Evolutionary conservation across 257 asterid genomes (phyloP).

Genomic region (Asclepias syriaca): DNA sequence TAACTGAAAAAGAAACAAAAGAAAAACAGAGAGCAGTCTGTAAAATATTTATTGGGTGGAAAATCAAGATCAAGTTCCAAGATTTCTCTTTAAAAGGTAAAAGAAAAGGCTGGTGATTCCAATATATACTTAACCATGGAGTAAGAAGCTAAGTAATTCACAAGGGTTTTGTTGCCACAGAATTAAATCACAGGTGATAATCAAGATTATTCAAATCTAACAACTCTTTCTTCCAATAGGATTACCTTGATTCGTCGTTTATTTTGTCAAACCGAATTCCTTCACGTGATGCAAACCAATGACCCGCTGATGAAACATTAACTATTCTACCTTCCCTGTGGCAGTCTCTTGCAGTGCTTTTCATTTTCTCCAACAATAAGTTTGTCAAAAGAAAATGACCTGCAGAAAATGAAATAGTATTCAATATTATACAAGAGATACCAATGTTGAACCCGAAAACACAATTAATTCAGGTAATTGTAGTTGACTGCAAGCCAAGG

Average conservation of each 20-base stretch:
- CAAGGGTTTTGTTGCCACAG: not conserved
- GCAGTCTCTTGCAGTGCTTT: conserved; percentile 29
- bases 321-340: conserved; percentile 41
- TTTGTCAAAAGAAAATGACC: conserved; percentile 49
- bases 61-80: not conserved
- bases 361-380: conserved; percentile 36
- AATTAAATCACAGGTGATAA: not conserved
- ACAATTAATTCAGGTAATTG: not conserved
- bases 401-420: conserved; percentile 13
- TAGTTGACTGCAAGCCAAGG: not conserved
- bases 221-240: not conserved
- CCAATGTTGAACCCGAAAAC: not conserved
- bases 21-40: not conserved
- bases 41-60: not conserved
- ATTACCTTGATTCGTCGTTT: conserved; percentile 33
- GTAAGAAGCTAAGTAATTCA: not conserved
- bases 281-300: conserved; percentile 22
- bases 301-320: conserved; percentile 33
- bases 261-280: conserved; percentile 38
- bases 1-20: conserved; percentile 30
- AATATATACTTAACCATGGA: not conserved
- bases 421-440: not conserved
- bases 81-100: not conserved
- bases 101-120: not conserved
- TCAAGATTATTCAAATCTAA: no score